Conservation (phyloP, 441 rosid species). For the Corymbia calophylla region DNA sequence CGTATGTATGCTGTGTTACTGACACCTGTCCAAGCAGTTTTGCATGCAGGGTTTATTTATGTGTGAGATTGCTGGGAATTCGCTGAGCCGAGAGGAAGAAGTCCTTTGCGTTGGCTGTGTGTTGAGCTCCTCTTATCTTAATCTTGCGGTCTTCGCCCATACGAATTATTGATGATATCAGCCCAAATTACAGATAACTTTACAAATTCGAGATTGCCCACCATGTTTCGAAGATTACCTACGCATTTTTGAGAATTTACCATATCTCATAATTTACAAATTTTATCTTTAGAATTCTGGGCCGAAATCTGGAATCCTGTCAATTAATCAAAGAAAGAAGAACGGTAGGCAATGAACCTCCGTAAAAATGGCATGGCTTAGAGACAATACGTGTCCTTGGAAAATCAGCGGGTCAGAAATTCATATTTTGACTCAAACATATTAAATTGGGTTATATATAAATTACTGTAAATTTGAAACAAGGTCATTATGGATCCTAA, state of each 20-base stretch:
- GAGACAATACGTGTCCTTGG: not conserved
- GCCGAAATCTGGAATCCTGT: not conserved
- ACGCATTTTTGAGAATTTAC: not conserved
- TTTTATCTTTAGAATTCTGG: not conserved
- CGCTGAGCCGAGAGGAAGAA: not conserved
- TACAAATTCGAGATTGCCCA: not conserved
- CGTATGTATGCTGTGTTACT: not conserved
- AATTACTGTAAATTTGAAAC: too few species aligned
- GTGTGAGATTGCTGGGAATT: not conserved
- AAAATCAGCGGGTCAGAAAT: not conserved
- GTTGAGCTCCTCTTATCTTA: not conserved
- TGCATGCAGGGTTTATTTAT: not conserved
- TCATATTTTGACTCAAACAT: too few species aligned
- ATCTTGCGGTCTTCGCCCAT: not conserved
- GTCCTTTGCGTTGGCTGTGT: not conserved
- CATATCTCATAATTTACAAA: not conserved
- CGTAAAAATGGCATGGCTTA: not conserved
- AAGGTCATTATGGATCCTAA: too few species aligned
- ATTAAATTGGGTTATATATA: too few species aligned
- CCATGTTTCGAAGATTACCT: not conserved
- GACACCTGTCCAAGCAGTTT: not conserved
- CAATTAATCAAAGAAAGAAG: not conserved
- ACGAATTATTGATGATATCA: not conserved
- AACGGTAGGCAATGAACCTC: not conserved
- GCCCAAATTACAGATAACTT: not conserved